phyloP scores from a whole-genome alignment of 108 stramenopile genomes.

The Licmophora abbreviata region DNA sequence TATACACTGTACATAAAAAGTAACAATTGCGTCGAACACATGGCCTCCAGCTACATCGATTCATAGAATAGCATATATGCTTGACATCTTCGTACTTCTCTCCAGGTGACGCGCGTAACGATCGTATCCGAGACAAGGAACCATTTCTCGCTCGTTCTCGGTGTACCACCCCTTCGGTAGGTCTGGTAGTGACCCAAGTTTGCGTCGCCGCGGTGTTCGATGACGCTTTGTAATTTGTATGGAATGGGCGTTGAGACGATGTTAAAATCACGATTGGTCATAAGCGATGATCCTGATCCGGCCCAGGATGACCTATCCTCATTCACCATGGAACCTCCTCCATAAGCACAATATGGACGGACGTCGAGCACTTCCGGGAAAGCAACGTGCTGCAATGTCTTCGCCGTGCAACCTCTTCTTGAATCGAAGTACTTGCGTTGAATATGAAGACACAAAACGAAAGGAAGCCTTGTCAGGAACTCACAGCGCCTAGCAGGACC shows the following conservation, averaged over 20 bases:
- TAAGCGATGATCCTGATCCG: conserved; percentile 7
- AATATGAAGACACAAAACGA: conserved; percentile 62
- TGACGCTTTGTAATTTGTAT: conserved; percentile 60
- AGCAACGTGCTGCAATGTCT: conserved; percentile 48
- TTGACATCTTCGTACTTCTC: conserved; percentile 55
- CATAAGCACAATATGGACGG: conserved; percentile 54
- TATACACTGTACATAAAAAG: too few relatives aligned
- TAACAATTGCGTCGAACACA: too few relatives aligned
- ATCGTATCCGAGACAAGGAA: conserved; percentile 52
- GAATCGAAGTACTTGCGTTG: conserved; percentile 79
- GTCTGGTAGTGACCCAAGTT: conserved; percentile 69
- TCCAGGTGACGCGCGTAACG: conserved; percentile 41
- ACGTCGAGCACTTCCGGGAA: conserved; percentile 61
- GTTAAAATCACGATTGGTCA: not conserved
- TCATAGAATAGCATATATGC: conserved; percentile 85
- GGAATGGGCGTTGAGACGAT: conserved; percentile 7
- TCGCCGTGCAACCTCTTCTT: conserved; percentile 37
- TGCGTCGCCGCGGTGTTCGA: conserved; percentile 74
- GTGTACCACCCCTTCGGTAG: conserved; percentile 33
- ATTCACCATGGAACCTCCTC: conserved; percentile 16
- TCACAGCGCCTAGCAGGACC: conserved; percentile 56
- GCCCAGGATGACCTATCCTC: conserved; percentile 6
- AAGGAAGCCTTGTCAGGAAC: conserved; percentile 57
- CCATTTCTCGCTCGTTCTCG: conserved; percentile 23
- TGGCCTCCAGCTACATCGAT: conserved; percentile 22